A percentile compares a stretch with the other conserved stretches of the same genome.
These are phyloP conservation scores for Pulveroboletus sp. DNA, from an alignment of 768 basidiomycete species.

Conservation along the genomic window DNA sequence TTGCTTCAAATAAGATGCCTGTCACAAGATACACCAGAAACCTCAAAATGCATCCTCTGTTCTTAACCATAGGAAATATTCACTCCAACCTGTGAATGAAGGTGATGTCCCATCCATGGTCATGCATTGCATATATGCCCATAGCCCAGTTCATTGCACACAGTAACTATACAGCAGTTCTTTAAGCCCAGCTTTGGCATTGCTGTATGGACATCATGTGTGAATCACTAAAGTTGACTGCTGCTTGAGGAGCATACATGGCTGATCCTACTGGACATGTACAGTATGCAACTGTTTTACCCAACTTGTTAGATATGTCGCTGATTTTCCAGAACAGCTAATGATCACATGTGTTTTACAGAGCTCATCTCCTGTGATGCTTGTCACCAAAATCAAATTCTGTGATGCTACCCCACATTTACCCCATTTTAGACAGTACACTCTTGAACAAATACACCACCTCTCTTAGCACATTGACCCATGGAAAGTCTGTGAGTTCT, in stretches of 20 bases:
- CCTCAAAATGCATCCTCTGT: slow-evolving; percentile 26
- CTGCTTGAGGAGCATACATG: slow-evolving; percentile 25
- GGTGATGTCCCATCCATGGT: neutral
- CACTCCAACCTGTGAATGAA: neutral
- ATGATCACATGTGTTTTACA: slow-evolving; percentile 11
- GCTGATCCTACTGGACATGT: slow-evolving; percentile 21
- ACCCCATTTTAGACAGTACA: neutral
- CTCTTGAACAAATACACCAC: neutral
- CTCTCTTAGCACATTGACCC: slow-evolving; percentile 11
- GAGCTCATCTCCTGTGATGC: slow-evolving; percentile 10
- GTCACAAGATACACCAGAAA: slow-evolving; percentile 30
- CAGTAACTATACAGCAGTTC: neutral
- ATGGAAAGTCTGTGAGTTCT: slow-evolving; percentile 26
- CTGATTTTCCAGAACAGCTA: slow-evolving; percentile 13
- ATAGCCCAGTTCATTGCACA: slow-evolving; percentile 18
- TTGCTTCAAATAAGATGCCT: slow-evolving; percentile 33
- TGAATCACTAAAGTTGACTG: slow-evolving; percentile 26
- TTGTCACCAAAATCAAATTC: slow-evolving; percentile 11
- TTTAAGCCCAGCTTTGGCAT: neutral
- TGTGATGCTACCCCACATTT: neutral
- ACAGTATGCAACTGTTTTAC: slow-evolving; percentile 1
- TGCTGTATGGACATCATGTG: slow-evolving; percentile 16
- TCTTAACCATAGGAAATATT: slow-evolving; percentile 32
- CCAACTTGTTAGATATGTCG: slow-evolving; percentile 7
- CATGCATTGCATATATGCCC: slow-evolving; percentile 27